These are phyloP conservation scores for Trypanosoma platydactyli DNA, from an alignment of 208 protist genomes.

Conservation along the genomic window DNA sequence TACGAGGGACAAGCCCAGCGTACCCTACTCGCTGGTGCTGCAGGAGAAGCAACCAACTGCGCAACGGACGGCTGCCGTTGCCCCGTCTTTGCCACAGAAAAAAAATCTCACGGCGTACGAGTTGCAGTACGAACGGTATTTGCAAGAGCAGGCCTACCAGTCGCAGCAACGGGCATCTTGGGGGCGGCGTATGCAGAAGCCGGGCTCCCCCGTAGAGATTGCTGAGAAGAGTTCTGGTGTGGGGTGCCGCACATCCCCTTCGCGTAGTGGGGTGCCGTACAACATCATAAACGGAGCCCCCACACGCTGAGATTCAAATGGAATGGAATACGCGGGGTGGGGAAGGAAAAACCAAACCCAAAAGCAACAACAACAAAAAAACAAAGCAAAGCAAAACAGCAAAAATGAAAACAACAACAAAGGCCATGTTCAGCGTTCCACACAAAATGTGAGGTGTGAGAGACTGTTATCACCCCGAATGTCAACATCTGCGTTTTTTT, in stretches of 20 bases:
- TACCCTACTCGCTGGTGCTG: too few species aligned
- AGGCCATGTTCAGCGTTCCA: too few species aligned
- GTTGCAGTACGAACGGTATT: slow-evolving; percentile 27
- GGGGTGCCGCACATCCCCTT: slow-evolving; percentile 11
- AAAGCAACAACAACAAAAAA: slow-evolving; percentile 5
- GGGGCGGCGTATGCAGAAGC: background rate
- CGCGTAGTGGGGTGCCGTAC: slow-evolving; percentile 26
- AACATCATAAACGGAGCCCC: slow-evolving; percentile 23
- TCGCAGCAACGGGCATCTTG: background rate
- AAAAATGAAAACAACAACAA: too few species aligned
- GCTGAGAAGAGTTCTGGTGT: background rate
- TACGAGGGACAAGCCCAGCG: too few species aligned
- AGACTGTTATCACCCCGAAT: too few species aligned
- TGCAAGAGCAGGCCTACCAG: slow-evolving; percentile 5
- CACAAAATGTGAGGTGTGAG: too few species aligned
- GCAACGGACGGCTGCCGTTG: too few species aligned
- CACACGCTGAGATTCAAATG: background rate
- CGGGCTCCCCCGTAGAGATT: slow-evolving; percentile 7
- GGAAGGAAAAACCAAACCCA: background rate
- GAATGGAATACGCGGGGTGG: background rate
- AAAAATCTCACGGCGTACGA: slow-evolving; percentile 22
- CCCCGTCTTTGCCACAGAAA: background rate
- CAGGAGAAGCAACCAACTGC: too few species aligned
- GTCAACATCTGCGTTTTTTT: background rate
- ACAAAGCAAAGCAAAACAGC: background rate